Percentiles rank a stretch among this genome's conserved stretches.
phyloP scores from a whole-genome alignment of 2,329 filamentous ascomycete genomes.

The Emericellopsis atlantica region DNA sequence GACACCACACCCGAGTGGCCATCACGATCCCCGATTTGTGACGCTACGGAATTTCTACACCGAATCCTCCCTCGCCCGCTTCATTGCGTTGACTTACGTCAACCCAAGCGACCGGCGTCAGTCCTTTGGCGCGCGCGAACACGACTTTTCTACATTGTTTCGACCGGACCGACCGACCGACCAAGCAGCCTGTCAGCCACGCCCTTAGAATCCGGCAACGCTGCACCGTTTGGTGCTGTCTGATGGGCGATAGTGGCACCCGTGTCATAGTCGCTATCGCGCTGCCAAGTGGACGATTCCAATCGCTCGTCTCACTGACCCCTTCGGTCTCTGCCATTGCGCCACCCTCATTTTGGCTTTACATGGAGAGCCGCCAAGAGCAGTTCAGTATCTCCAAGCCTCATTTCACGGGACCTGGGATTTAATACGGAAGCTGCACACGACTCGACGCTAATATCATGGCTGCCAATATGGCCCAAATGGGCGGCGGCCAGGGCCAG shows the following conservation, averaged over 20 bases:
- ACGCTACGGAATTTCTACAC: background rate
- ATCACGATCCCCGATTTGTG: background rate
- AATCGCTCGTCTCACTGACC: no score
- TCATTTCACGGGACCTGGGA: background rate
- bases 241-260: background rate
- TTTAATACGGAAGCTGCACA: background rate
- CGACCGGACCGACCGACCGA: background rate
- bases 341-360: constrained; percentile 6
- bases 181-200: background rate
- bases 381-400: background rate
- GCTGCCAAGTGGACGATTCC: no score
- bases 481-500: constrained; percentile 29
- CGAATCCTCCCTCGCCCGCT: background rate
- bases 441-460: constrained; percentile 30
- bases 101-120: background rate
- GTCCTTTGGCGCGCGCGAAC: background rate
- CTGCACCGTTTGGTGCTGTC: background rate
- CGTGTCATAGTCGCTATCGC: background rate
- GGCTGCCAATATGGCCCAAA: constrained; percentile 48
- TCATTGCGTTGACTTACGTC: background rate
- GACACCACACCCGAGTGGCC: background rate
- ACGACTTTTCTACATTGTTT: background rate
- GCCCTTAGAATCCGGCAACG: background rate
- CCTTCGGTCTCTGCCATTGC: no score
- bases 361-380: constrained; percentile 16